Evolutionary conservation across 2,329 filamentous ascomycete species (phyloP).

Genomic region (Colletotrichum melonis): DNA sequence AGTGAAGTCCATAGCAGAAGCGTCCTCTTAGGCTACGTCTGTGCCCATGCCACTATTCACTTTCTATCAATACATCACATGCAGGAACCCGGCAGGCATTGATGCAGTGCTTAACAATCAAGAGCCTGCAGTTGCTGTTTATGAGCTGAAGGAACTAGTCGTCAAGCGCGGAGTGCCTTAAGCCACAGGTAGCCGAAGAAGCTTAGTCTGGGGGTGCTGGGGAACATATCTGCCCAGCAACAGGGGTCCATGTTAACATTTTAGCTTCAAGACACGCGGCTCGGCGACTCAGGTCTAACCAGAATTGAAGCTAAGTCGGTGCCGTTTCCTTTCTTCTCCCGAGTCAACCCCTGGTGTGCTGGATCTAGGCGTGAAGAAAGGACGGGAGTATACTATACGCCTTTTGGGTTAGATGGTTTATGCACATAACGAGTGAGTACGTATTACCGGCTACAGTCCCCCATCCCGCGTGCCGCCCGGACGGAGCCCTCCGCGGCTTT

Average conservation of each 20-base stretch:
- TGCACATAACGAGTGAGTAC: conserved; percentile 4
- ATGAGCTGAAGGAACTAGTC: background rate
- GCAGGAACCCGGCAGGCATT: background rate
- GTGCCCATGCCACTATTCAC: background rate
- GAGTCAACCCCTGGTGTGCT: background rate
- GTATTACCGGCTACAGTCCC: background rate
- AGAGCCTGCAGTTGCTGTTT: background rate
- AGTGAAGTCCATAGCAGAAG: background rate
- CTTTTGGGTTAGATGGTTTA: background rate
- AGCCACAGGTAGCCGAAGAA: background rate
- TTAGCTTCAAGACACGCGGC: background rate
- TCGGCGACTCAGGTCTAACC: background rate
- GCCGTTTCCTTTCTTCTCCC: too few species aligned
- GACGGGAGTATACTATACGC: background rate
- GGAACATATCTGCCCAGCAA: background rate
- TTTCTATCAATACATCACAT: background rate
- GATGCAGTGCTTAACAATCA: background rate
- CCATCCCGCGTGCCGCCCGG: background rate
- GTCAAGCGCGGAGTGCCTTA: background rate
- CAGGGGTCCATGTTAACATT: too few species aligned
- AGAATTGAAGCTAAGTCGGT: background rate
- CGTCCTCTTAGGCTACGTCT: background rate
- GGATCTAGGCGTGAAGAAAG: background rate
- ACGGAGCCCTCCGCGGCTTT: background rate
- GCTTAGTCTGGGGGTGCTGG: background rate